Evolutionary conservation across 495 filamentous ascomycete species (phyloP).

Genomic region (Penicillium crystallinum): DNA sequence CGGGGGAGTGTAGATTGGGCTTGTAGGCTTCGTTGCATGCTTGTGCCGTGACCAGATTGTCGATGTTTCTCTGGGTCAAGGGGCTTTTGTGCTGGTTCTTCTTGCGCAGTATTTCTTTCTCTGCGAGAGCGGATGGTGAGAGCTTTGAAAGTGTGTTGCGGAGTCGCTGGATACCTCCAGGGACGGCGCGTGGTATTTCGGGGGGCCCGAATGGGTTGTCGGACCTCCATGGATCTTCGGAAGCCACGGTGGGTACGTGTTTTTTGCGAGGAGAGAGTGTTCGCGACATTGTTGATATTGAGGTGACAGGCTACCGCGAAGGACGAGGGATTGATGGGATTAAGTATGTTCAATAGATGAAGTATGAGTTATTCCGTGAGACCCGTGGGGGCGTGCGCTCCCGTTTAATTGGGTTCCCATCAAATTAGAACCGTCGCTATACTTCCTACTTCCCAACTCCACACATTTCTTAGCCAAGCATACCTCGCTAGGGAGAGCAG

Average conservation of each 20-base stretch:
- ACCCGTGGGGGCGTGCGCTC: slow-evolving; percentile 1
- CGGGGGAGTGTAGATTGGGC: slow-evolving; percentile 47
- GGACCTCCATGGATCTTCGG: slow-evolving; percentile 32
- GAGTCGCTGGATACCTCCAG: slow-evolving; percentile 33
- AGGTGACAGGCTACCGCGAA: too few species aligned
- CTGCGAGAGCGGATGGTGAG: slow-evolving; percentile 33
- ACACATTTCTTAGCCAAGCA: too few species aligned
- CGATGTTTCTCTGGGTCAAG: slow-evolving; percentile 41
- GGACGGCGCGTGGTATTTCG: slow-evolving; percentile 24
- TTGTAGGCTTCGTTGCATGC: slow-evolving; percentile 52
- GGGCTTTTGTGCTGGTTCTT: slow-evolving; percentile 40
- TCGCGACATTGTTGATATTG: slow-evolving; percentile 23
- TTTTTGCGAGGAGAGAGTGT: slow-evolving; percentile 23
- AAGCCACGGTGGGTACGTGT: slow-evolving; percentile 21
- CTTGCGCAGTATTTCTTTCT: slow-evolving; percentile 37
- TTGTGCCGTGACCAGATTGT: slow-evolving; percentile 40
- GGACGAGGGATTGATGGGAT: neutral
- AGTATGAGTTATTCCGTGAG: slow-evolving; percentile 13
- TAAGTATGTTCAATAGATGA: neutral
- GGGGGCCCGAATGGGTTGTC: slow-evolving; percentile 40
- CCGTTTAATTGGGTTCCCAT: neutral
- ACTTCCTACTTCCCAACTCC: too few species aligned
- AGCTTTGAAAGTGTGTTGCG: slow-evolving; percentile 36
- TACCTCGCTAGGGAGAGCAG: neutral
- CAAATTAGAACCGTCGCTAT: neutral